Percentiles rank a stretch among this genome's conserved stretches.
Conservation (phyloP, 2,329 filamentous ascomycete species). For the Dactylellina parvicollis region DNA sequence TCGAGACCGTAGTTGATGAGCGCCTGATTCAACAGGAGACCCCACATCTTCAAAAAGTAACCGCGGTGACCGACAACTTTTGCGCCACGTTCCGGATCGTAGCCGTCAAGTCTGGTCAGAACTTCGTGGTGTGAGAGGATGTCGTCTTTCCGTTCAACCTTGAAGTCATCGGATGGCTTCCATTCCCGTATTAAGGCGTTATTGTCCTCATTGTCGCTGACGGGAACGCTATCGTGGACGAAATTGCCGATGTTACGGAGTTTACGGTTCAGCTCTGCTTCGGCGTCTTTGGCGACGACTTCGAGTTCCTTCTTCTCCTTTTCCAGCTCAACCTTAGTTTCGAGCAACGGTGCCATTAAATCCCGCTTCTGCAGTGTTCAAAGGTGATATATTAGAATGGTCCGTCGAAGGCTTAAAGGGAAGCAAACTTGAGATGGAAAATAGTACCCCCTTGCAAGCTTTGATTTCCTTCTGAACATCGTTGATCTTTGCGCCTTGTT, state of each 20-base stretch:
- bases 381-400: background rate
- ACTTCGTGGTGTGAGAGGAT: conserved; percentile 94
- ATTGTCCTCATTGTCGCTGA: conserved; percentile 87
- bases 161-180: conserved; percentile 76
- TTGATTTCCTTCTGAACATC: conserved; percentile 77
- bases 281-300: conserved; percentile 78
- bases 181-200: conserved; percentile 81
- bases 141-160: conserved; percentile 76
- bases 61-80: conserved; percentile 95
- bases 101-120: conserved; percentile 84
- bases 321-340: conserved; percentile 81
- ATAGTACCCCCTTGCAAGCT: conserved; percentile 33
- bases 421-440: conserved; percentile 31
- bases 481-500: conserved; percentile 87
- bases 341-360: conserved; percentile 81
- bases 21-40: conserved; percentile 89
- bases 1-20: conserved; percentile 94
- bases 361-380: conserved; percentile 65
- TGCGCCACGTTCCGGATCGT: conserved; percentile 89
- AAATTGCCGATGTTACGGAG: conserved; percentile 87
- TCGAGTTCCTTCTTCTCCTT: conserved; percentile 83
- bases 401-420: background rate
- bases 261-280: conserved; percentile 77
- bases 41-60: conserved; percentile 90
- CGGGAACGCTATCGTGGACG: conserved; percentile 86